Percentiles rank a stretch among this genome's conserved stretches.
Conservation (phyloP, 768 basidiomycete species). For the Mycena amicta region DNA sequence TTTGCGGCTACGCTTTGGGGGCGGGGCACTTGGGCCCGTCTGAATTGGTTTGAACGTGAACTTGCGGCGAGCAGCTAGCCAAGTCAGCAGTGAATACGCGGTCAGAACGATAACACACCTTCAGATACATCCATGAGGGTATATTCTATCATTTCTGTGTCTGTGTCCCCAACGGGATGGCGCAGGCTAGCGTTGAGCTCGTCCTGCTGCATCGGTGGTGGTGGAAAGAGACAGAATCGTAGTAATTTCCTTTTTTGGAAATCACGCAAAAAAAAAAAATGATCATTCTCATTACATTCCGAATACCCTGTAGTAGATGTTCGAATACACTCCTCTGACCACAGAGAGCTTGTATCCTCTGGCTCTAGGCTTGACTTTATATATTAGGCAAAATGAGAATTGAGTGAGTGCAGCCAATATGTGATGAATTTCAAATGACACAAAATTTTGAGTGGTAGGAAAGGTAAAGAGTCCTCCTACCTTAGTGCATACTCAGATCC, state of each 20-base stretch:
- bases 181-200: background rate
- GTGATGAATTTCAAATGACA: no score
- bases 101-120: background rate
- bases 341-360: no score
- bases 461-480: no score
- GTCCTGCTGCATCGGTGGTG: background rate
- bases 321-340: no score
- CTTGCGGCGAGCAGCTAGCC: background rate
- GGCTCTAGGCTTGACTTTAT: no score
- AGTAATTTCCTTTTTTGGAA: background rate
- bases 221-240: background rate
- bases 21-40: background rate
- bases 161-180: background rate
- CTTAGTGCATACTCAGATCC: no score
- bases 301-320: background rate
- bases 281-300: conserved; percentile 1
- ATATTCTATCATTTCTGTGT: background rate
- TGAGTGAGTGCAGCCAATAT: no score
- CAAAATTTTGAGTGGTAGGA: no score
- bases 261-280: background rate
- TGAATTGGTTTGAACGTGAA: background rate
- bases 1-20: background rate
- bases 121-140: background rate
- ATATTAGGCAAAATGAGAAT: no score
- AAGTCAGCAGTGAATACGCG: background rate